Conservation (phyloP, 352 stramenopile genomes). For the Phytophthora tubulina region DNA sequence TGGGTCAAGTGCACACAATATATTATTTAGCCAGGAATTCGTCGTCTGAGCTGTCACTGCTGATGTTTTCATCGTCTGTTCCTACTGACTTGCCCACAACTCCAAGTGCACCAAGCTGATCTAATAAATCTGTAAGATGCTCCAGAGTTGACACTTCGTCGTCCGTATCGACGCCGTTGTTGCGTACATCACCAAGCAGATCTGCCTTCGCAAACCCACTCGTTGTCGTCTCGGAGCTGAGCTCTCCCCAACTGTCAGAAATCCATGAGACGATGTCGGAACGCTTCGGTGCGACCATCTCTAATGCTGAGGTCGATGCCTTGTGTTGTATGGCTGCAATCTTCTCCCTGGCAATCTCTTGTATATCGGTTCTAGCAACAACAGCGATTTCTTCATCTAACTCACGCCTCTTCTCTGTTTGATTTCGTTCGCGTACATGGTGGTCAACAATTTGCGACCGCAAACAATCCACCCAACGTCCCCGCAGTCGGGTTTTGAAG, state of each 20-base stretch:
- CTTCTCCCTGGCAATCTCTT: background rate
- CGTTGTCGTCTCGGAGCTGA: background rate
- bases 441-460: background rate
- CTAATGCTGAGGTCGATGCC: background rate
- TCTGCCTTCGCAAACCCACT: background rate
- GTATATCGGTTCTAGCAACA: too few relatives aligned
- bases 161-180: background rate
- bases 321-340: background rate
- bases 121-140: background rate
- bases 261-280: slow-evolving; percentile 1
- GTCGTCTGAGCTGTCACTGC: slow-evolving; percentile 4
- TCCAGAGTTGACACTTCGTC: background rate
- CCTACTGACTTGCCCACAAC: background rate
- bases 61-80: background rate
- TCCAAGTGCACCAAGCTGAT: background rate
- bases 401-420: background rate
- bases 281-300: slow-evolving; percentile 5
- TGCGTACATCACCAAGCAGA: background rate
- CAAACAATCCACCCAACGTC: background rate
- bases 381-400: background rate
- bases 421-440: background rate
- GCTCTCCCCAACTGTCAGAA: background rate
- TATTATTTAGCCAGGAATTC: background rate
- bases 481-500: background rate
- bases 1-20: background rate